Conservation (phyloP, 208 protist genomes). For the Acanthamoeba castellanii region DNA sequence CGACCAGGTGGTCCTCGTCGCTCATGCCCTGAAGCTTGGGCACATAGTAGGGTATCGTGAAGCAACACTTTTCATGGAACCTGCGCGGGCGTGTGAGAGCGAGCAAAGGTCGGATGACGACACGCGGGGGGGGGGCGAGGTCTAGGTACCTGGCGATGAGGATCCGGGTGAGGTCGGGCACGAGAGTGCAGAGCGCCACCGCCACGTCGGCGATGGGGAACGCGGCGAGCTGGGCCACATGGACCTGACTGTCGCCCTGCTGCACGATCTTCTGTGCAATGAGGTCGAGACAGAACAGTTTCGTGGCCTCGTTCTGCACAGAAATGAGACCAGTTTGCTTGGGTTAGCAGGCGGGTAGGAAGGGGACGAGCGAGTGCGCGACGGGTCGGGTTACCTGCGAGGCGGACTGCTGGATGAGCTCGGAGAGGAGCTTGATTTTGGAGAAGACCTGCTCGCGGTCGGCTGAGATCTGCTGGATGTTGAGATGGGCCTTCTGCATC, state of each 20-base stretch:
- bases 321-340: background rate
- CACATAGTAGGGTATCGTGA: conserved; percentile 8
- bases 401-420: background rate
- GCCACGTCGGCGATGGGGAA: conserved; percentile 31
- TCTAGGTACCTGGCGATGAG: background rate
- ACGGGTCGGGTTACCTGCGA: background rate
- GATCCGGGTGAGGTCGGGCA: background rate
- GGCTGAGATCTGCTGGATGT: conserved; percentile 30
- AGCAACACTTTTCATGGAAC: background rate
- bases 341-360: background rate
- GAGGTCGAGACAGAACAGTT: conserved; percentile 10
- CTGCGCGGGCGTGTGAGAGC: background rate
- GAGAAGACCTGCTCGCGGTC: background rate
- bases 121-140: background rate
- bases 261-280: conserved; percentile 28
- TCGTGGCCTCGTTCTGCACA: background rate
- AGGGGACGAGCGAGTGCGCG: background rate
- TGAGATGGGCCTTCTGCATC: background rate
- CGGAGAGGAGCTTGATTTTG: background rate
- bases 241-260: background rate
- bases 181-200: background rate
- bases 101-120: background rate
- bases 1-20: background rate
- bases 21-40: too few species aligned
- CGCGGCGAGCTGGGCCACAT: background rate